These are phyloP conservation scores for Pestalotiopsis sp. DNA, from an alignment of 2,329 filamentous ascomycete species.

Conservation along the genomic window DNA sequence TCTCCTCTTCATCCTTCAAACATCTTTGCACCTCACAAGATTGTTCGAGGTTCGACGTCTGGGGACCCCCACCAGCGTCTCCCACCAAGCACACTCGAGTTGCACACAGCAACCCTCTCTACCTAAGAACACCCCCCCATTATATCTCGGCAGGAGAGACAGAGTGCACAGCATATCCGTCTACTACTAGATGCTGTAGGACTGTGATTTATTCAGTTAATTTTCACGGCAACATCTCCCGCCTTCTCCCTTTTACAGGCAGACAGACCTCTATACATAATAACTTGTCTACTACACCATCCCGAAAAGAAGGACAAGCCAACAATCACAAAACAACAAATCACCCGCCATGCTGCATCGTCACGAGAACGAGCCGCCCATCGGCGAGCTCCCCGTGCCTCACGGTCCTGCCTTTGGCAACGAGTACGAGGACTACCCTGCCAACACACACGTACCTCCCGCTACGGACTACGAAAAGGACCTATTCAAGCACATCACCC, in stretches of 20 bases:
- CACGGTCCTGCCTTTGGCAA: conserved; percentile 53
- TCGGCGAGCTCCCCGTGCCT: conserved; percentile 59
- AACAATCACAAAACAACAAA: neutral
- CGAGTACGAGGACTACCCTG: conserved; percentile 50
- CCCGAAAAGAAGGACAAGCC: neutral
- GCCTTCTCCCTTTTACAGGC: neutral
- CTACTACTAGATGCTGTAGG: neutral
- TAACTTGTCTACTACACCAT: neutral
- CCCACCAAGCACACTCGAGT: neutral
- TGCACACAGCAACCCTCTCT: neutral
- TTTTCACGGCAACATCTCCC: neutral
- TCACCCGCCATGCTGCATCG: conserved; percentile 27
- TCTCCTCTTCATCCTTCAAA: neutral
- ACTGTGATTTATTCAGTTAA: neutral
- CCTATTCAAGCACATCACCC: conserved; percentile 78
- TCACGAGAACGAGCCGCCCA: conserved; percentile 43
- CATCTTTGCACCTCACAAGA: neutral
- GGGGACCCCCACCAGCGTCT: neutral
- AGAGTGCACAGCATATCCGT: neutral
- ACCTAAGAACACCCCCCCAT: neutral
- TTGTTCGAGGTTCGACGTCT: conserved; percentile 3
- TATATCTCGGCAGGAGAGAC: neutral
- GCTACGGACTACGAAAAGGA: conserved; percentile 54
- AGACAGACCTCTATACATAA: neutral
- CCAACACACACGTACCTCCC: conserved; percentile 32